Evolutionary conservation across 1,139 yeast species (phyloP).

Genomic region (Blastobotrys buckinghamii): DNA sequence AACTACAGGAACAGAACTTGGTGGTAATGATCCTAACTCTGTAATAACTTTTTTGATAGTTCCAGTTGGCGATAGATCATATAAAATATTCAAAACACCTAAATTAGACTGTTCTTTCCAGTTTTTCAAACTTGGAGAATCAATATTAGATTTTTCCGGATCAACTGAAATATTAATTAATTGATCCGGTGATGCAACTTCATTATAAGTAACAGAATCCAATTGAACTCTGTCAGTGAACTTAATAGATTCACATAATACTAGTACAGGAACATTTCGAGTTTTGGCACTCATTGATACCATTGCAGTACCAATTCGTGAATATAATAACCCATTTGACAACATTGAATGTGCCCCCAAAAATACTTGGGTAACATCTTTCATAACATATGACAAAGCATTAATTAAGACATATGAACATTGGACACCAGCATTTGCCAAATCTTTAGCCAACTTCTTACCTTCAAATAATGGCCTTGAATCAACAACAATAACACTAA

Average conservation of each 20-base stretch:
- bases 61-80: slow-evolving; percentile 92
- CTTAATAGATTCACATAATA: slow-evolving; percentile 92
- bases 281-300: slow-evolving; percentile 88
- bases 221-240: slow-evolving; percentile 93
- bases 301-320: slow-evolving; percentile 93
- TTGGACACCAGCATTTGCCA: slow-evolving; percentile 54
- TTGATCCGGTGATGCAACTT: slow-evolving; percentile 81
- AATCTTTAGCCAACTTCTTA: slow-evolving; percentile 57
- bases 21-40: slow-evolving; percentile 93
- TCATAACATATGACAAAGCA: slow-evolving; percentile 71
- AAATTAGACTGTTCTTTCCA: slow-evolving; percentile 63
- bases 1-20: slow-evolving; percentile 95
- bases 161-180: slow-evolving; percentile 47
- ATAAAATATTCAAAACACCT: slow-evolving; percentile 77
- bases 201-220: slow-evolving; percentile 91
- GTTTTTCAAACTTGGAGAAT: slow-evolving; percentile 43
- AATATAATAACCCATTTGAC: slow-evolving; percentile 87
- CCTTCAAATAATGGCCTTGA: slow-evolving; percentile 97
- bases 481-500: slow-evolving; percentile 83
- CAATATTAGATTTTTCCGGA: slow-evolving; percentile 23
- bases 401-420: slow-evolving; percentile 73
- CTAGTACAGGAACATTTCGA: slow-evolving; percentile 86
- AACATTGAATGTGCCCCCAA: slow-evolving; percentile 97
- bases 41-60: slow-evolving; percentile 92
- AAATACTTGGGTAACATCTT: slow-evolving; percentile 83